These are phyloP conservation scores for Termitomyces titanicus DNA, from an alignment of 768 basidiomycete species.

Conservation along the genomic window DNA sequence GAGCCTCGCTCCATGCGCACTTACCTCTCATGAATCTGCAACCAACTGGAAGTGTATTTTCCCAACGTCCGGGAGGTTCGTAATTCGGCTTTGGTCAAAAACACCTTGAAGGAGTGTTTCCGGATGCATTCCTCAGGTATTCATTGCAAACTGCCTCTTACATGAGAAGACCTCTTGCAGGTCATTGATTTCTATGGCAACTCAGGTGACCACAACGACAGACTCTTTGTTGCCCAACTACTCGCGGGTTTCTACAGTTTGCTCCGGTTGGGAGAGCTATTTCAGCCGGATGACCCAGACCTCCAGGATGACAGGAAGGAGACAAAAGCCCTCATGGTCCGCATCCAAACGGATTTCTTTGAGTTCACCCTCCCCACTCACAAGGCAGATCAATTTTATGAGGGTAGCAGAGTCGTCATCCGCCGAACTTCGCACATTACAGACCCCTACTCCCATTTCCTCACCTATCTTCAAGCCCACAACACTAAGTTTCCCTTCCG, in stretches of 20 bases:
- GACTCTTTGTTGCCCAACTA: neutral
- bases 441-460: too few relatives aligned
- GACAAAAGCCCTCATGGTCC: too few relatives aligned
- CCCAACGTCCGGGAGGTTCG: conserved; percentile 24
- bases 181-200: neutral
- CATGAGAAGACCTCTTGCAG: neutral
- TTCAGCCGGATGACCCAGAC: too few relatives aligned
- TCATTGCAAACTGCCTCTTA: neutral
- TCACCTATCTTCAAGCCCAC: too few relatives aligned
- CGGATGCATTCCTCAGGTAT: neutral
- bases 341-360: too few relatives aligned
- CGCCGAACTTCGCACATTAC: too few relatives aligned
- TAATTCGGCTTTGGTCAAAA: conserved; percentile 19
- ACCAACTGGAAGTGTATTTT: conserved; percentile 30
- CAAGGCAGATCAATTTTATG: too few relatives aligned
- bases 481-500: too few relatives aligned
- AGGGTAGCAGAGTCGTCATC: too few relatives aligned
- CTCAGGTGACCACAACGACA: neutral
- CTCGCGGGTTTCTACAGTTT: neutral
- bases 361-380: too few relatives aligned
- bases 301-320: too few relatives aligned
- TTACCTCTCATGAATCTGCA: conserved; percentile 31
- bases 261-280: neutral
- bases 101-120: neutral
- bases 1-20: conserved; percentile 23